phyloP scores from a whole-genome alignment of 208 protist species.

The Balamuthia mandrillaris region DNA sequence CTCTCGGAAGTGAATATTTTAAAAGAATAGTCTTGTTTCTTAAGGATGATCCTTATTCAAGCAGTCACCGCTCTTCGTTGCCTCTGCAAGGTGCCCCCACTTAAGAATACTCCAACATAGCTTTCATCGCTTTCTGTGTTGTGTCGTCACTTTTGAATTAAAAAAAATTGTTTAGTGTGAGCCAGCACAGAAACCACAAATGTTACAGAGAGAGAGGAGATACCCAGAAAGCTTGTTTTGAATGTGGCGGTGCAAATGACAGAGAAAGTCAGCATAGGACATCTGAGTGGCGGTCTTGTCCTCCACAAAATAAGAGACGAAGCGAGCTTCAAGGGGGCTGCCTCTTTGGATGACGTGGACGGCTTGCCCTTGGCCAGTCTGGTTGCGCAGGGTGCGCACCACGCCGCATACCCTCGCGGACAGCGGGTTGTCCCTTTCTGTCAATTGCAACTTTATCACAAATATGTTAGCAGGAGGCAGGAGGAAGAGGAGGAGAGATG shows the following conservation, averaged over 20 bases:
- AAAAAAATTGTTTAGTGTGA: background rate
- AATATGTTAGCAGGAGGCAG: background rate
- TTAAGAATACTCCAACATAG: conserved; percentile 23
- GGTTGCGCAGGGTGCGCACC: background rate
- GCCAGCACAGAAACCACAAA: background rate
- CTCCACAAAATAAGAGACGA: conserved; percentile 7
- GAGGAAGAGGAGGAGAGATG: background rate
- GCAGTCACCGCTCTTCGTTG: too few species aligned
- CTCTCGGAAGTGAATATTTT: too few species aligned
- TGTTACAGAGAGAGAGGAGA: background rate
- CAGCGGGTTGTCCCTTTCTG: background rate
- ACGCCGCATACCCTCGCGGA: conserved; percentile 18
- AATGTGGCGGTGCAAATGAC: conserved; percentile 36
- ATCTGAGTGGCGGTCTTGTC: conserved; percentile 25
- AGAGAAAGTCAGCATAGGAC: conserved; percentile 43
- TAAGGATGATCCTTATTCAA: too few species aligned
- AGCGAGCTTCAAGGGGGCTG: background rate
- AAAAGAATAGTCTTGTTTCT: too few species aligned
- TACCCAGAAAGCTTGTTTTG: conserved; percentile 40
- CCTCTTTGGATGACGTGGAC: background rate
- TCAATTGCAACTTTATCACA: background rate
- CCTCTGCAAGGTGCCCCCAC: too few species aligned
- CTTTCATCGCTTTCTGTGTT: conserved; percentile 9
- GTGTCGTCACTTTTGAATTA: background rate
- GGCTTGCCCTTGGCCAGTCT: background rate